These are phyloP conservation scores for Xylaria sp. DNA, from an alignment of 495 filamentous ascomycete species.

Conservation along the genomic window DNA sequence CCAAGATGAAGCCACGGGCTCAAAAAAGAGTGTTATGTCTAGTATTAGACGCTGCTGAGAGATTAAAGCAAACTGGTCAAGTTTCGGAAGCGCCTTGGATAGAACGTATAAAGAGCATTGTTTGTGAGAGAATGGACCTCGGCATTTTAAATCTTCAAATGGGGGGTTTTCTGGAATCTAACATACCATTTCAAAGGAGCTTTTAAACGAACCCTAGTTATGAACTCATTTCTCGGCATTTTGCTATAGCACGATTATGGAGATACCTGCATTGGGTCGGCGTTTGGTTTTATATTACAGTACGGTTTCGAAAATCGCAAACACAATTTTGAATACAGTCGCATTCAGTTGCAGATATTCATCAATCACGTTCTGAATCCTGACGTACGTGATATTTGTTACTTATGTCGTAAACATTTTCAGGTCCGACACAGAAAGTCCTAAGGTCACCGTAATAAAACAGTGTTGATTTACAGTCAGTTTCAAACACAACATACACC, in stretches of 20 bases:
- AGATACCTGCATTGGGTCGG: conserved; percentile 27
- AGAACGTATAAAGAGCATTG: conserved; percentile 28
- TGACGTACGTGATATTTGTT: too few species aligned
- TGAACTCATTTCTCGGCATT: conserved; percentile 10
- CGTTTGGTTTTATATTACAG: conserved; percentile 19
- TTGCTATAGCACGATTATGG: conserved; percentile 13
- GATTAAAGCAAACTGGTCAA: conserved; percentile 35
- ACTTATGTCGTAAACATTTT: too few species aligned
- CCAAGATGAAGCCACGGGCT: not conserved
- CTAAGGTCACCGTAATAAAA: too few species aligned
- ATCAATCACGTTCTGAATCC: not conserved
- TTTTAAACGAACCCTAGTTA: not conserved
- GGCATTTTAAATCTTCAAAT: conserved; percentile 8
- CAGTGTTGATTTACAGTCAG: too few species aligned
- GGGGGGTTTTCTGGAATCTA: not conserved
- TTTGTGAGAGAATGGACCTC: conserved; percentile 26
- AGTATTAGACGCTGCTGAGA: conserved; percentile 36
- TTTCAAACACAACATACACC: too few species aligned
- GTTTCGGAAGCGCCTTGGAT: conserved; percentile 36
- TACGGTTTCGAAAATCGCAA: not conserved
- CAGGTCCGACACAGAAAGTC: too few species aligned
- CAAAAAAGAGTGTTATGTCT: conserved; percentile 33
- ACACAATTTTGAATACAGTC: not conserved
- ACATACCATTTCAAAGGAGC: conserved; percentile 14
- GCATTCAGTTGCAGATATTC: not conserved